Percentiles rank a stretch among this genome's conserved stretches.
phyloP scores from a whole-genome alignment of 2,329 filamentous ascomycete genomes.

The Fusarium nematophilum region DNA sequence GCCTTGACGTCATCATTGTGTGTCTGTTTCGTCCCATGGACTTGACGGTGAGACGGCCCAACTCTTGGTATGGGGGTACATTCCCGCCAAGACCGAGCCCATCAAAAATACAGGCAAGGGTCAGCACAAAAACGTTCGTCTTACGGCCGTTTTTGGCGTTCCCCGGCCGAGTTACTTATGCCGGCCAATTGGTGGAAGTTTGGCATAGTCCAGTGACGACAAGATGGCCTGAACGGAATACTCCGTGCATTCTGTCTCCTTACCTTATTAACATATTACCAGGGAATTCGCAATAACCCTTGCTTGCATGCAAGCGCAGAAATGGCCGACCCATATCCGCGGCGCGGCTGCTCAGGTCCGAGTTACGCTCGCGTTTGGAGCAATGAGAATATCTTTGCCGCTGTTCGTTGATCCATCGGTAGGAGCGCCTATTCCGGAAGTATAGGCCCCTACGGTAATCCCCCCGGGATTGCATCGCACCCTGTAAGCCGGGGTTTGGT shows the following conservation, averaged over 20 bases:
- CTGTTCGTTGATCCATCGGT: conserved; percentile 6
- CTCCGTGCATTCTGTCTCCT: no score
- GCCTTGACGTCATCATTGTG: conserved; percentile 39
- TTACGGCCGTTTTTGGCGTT: not conserved
- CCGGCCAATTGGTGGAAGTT: conserved; percentile 35
- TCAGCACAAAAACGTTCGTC: not conserved
- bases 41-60: not conserved
- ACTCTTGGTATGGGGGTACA: not conserved
- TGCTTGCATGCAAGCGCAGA: conserved; percentile 20
- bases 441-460: conserved; percentile 29
- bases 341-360: conserved; percentile 16
- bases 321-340: conserved; percentile 19
- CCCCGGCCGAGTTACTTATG: not conserved
- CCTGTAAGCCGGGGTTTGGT: conserved; percentile 23
- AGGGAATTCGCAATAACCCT: conserved; percentile 24
- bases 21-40: not conserved
- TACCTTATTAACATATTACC: no score
- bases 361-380: conserved; percentile 15
- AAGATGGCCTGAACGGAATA: no score
- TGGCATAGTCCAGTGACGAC: not conserved
- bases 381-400: not conserved
- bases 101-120: not conserved
- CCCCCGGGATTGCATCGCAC: conserved; percentile 15
- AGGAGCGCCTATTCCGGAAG: conserved; percentile 25
- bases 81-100: not conserved